Base-by-base conservation (phyloP, 805 yeast genomes). In the Metschnikowia aberdeeniae region DNA sequence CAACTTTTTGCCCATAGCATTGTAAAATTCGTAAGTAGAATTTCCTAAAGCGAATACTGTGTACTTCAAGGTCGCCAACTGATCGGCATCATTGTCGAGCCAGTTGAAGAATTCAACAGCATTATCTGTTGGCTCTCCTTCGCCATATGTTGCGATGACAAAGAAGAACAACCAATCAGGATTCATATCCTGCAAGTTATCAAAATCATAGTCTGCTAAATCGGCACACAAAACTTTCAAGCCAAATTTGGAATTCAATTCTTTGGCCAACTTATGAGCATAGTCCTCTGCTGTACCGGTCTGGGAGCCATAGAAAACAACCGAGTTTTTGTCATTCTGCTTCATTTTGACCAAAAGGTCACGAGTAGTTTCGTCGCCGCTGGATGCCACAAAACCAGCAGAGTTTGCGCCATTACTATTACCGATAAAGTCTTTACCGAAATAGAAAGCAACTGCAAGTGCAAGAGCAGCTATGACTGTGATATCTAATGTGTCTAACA, bases 201-300 rank as follows among this genome's bases (percentile, higher is more conserved):
- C 96, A 59, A 76, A 85, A 54, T 92, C 97, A 60, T 82, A 89
- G 59, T 87, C 92, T 35, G 90, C 95, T 42, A 89, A 75, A 65
- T 92, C 98, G 7, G 84, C 93, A 47, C 84, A 80, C 84, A 93
- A 80, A 2, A 92, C 81, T 52, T 82, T 80, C 55, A 93, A 75
- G 36, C 90, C 88, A 61, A 85, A 90, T 62, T 84, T 78, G 24
- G 95, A 73, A 55, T 82, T 80, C 57, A 92, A 80, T 63, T 93
- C 99, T 61, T 90, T 89, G 39, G 96, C 81, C 55, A 89, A 82
- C 62, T 92, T 87, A 56, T 84, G 79, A 14, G 97, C 95, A 58
- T 89, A 92, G 61, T 93, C 99, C 68, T 93, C 99, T 36, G 98
- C 96, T 13, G 99, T 93, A 52, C 99, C 99, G 5, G 99, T 93